Evolutionary conservation across 495 filamentous ascomycete genomes (phyloP), one percentile per base, ranked within the genome.

Genomic region (Hypoxylon cercidicola): DNA sequence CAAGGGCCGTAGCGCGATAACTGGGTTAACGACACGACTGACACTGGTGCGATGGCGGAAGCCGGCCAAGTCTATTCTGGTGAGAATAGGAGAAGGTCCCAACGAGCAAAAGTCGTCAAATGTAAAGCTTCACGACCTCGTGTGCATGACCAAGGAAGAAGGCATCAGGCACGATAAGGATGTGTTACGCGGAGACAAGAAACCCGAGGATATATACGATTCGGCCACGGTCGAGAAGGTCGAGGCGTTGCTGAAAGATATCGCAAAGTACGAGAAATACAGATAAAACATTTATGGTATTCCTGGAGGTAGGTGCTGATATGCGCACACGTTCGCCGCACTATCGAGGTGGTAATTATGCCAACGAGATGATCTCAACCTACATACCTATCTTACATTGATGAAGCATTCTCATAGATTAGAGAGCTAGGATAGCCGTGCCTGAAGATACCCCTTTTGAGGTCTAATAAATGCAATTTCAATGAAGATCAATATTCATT

Each of bases 91-190:
- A 0, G 75, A 80, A 46, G 85, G 84, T n/a, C 71, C 82, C 35
- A 81, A 87, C 45, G 88, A 90, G 25, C 93, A 97, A 72, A 91
- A 89, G 61, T 84, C 83, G 21, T 81, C 88, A 5, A 83, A 82
- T 16, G 58, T 96, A 8, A 72, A 81, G 44, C 72, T 93, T 54
- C 82, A 82, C 20, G 88, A 97, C 25, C 74, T 99, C 32, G 95
- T 98, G 4, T 91, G 91, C 67, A 93, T 99, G 93, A 98, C 96
- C 7, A 97, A 95, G 75, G 94, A 98, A 60, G 95, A 98, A 73
- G 89, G 88, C n/a, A 78, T 82, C 10, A 80, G 81, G 52, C 95
- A 99, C 71, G 90, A 94, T 71, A 88, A 86, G 62, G 85, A 92
- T 69, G 85, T 97, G 13, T 74, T 98, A n/a, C 86, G 82, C 62